Percentiles rank a stretch among this genome's conserved stretches.
These are phyloP conservation scores for Yamadazyma triangularis DNA, from an alignment of 1,139 yeast genomes.

Conservation along the genomic window DNA sequence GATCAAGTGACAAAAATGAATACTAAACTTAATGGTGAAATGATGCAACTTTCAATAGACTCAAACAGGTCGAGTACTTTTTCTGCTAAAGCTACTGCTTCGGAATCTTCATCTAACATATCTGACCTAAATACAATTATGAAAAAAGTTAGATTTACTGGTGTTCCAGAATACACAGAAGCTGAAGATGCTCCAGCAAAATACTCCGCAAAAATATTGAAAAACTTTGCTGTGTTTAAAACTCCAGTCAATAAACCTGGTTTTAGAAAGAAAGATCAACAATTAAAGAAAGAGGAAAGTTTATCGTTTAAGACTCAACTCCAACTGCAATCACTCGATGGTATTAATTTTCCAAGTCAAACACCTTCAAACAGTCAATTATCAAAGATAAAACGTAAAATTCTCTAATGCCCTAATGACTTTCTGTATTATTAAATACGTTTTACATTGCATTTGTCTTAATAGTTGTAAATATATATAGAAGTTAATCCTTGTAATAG, in stretches of 20 bases:
- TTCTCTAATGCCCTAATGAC: background rate
- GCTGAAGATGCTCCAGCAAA: conserved; percentile 55
- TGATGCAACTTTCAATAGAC: conserved; percentile 3
- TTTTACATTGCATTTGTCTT: too few relatives aligned
- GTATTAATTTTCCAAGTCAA: background rate
- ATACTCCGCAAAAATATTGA: conserved; percentile 42
- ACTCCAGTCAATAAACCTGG: conserved; percentile 16
- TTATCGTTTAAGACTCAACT: conserved; percentile 39
- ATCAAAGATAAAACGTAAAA: background rate
- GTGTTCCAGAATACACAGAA: conserved; percentile 48
- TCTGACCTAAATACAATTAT: conserved; percentile 6
- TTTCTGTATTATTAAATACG: too few relatives aligned
- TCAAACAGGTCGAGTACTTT: background rate
- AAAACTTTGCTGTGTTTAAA: conserved; percentile 41
- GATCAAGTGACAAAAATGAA: conserved; percentile 31
- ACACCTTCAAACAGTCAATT: background rate
- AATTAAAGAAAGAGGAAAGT: conserved; percentile 50
- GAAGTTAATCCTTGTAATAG: too few relatives aligned
- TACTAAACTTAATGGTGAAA: conserved; percentile 27
- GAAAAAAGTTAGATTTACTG: conserved; percentile 49
- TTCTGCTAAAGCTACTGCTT: background rate
- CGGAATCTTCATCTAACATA: conserved; percentile 9
- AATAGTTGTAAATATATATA: too few relatives aligned
- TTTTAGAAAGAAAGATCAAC: conserved; percentile 37
- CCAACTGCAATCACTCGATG: conserved; percentile 7